Evolutionary conservation across 805 yeast species (phyloP), one percentile per base, ranked within the genome.

Genomic region (Clavispora asparagi): DNA sequence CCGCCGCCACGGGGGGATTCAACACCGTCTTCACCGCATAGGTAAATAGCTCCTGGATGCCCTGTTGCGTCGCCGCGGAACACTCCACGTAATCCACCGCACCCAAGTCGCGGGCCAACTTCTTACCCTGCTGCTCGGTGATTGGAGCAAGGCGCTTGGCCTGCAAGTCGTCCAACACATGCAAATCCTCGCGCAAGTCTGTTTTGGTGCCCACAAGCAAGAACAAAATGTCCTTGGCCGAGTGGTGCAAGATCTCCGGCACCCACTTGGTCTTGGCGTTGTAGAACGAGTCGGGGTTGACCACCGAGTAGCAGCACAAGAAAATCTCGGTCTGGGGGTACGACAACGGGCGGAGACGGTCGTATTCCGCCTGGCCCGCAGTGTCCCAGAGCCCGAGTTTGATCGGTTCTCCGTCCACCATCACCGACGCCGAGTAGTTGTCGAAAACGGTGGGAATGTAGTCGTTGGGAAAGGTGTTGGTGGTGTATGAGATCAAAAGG

Each of bases 391-490:
- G 75, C 23, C 95, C 95, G 43, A 90, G 73, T 59, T 87, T 88
- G 58, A 86, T 83, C 45, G 88, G 87, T 58, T 84, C 89, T 27
- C 86, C 84, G 57, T 85, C 92, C 17, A 83, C 83, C 76, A 88
- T 79, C 25, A 90, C 89, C 38, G 85, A 84, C 14, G 95, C 92
- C 2, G 95, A 80, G 64, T 90, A 90, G 66, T 90, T 89, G 63
- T 90, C 97, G 59, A 90, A 90, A 16, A 90, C 96, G 0, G 97
- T 90, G 42, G 97, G 97, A 48, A 90, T 85, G 64, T 90, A 90
- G 59, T 90, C 97, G 56, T 86, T 87, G 6, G 96, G 96, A 65
- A 90, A 90, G 29, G 95, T 87, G 63, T 89, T 90, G 44, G 96
- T 87, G 27, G 96, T 90, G 68, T 90, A 90, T 23, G 92, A 82